Base-by-base conservation (phyloP, 805 yeast species). In the Saturnispora galanensis region DNA sequence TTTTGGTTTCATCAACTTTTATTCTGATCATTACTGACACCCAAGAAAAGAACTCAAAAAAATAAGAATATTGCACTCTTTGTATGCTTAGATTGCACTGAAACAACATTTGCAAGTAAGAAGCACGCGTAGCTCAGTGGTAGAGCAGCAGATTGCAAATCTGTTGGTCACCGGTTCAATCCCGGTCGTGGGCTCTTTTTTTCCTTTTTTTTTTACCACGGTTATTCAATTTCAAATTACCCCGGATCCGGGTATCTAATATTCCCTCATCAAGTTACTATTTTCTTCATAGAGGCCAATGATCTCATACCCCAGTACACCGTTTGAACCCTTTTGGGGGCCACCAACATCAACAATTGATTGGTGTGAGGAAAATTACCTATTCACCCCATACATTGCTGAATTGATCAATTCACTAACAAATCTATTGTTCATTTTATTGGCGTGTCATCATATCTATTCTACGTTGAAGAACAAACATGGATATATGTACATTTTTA, bases 61-160 rank as follows among this genome's bases (percentile, higher is more conserved):
- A n/a, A n/a, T n/a, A n/a, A n/a, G n/a, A n/a, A n/a, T n/a, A n/a
- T n/a, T n/a, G n/a, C n/a, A n/a, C n/a, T n/a, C n/a, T n/a, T n/a
- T n/a, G n/a, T n/a, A n/a, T n/a, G n/a, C n/a, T 21, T 21, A 5
- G 7, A 21, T 21, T 4, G 8, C 8, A 21, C 8, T 21, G 26
- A 6, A 12, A 15, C 8, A 1, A 10, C 6, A 10, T 3, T 34
- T 34, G 5, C 16, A 12, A 12, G n/a, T 33, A 31, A 43, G 42
- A 32, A 13, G 56, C 55, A 52, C 55, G 56, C 43, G 53, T 84
- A 89, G 95, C 94, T 88, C 90, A 84, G 93, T 81, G 93, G 95
- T 84, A 84, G 93, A 89, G 94, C 93, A 83, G 89, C 86, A 81
- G 95, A 85, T 85, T 85, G 95, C 95, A 85, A 85, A 84, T 85